Evolutionary conservation across 208 protist species (phyloP).

Genomic region (Trypanosoma congolense): DNA sequence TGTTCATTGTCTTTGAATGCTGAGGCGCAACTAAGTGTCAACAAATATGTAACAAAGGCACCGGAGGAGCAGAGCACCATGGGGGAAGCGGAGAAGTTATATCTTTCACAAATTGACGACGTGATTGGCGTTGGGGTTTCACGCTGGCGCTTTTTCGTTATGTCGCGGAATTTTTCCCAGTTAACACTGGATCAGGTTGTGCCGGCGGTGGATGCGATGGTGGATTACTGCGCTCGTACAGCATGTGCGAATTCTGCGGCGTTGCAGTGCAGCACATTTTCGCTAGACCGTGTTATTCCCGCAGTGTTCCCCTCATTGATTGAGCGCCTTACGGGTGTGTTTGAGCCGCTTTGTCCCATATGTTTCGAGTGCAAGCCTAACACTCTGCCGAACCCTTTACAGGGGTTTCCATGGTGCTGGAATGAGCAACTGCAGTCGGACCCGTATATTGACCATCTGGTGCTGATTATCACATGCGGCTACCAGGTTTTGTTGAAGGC

Average conservation of each 20-base stretch:
- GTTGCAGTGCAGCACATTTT: constrained; percentile 50
- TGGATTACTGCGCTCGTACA: constrained; percentile 25
- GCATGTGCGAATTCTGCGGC: constrained; percentile 47
- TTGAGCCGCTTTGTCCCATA: constrained; percentile 29
- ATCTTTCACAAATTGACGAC: constrained; percentile 46
- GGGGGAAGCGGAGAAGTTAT: constrained; percentile 57
- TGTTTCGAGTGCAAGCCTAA: constrained; percentile 26
- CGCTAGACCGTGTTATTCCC: constrained; percentile 51
- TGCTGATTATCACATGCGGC: constrained; percentile 65
- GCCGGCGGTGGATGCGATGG: constrained; percentile 17
- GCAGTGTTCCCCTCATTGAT: constrained; percentile 60
- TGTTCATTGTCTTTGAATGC: constrained; percentile 46
- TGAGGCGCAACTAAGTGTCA: constrained; percentile 30
- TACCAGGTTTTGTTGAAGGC: constrained; percentile 25
- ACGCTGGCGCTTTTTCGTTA: constrained; percentile 49
- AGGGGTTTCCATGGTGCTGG: constrained; percentile 68
- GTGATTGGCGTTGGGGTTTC: constrained; percentile 40
- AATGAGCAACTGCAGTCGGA: constrained; percentile 69
- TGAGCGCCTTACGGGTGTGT: constrained; percentile 54
- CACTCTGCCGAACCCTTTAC: constrained; percentile 22
- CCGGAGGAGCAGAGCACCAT: constrained; percentile 65
- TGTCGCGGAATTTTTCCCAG: constrained; percentile 15
- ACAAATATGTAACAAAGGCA: constrained; percentile 66
- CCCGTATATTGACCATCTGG: constrained; percentile 39
- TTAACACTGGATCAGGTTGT: constrained; percentile 14